Conservation (phyloP, 805 yeast genomes). For the Spathaspora gorwiae region DNA sequence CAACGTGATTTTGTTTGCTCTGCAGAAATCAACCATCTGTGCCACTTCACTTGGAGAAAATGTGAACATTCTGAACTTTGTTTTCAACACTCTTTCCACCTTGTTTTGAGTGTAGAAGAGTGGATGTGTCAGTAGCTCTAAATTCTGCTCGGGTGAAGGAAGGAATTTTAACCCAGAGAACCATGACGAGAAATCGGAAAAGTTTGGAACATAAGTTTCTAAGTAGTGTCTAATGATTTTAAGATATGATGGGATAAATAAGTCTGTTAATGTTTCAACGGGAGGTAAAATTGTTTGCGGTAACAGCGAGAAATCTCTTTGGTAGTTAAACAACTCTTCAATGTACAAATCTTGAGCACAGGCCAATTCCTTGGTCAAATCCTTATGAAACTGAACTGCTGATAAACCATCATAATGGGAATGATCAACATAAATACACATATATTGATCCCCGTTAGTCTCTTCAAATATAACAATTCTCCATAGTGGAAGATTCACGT, state of each 20-base stretch:
- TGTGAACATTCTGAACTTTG: slow-evolving; percentile 11
- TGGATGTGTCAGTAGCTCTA: slow-evolving; percentile 5
- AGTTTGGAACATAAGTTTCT: slow-evolving; percentile 4
- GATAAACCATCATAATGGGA: slow-evolving; percentile 27
- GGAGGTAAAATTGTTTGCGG: slow-evolving; percentile 6
- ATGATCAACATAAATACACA: slow-evolving; percentile 22
- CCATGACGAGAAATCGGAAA: neutral
- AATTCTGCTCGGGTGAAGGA: neutral
- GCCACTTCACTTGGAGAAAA: slow-evolving; percentile 10
- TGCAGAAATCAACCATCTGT: slow-evolving; percentile 11
- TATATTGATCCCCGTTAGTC: slow-evolving; percentile 8
- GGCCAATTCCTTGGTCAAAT: slow-evolving; percentile 14
- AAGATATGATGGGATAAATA: slow-evolving; percentile 7
- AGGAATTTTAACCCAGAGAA: neutral
- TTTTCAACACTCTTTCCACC: slow-evolving; percentile 5
- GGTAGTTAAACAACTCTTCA: slow-evolving; percentile 7
- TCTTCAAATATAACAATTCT: slow-evolving; percentile 13
- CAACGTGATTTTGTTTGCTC: slow-evolving; percentile 15
- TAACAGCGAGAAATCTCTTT: slow-evolving; percentile 5
- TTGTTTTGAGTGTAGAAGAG: slow-evolving; percentile 7
- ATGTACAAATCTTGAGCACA: slow-evolving; percentile 3
- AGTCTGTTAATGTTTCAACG: slow-evolving; percentile 8
- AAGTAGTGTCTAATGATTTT: slow-evolving; percentile 3
- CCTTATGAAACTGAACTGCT: slow-evolving; percentile 24
- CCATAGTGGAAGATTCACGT: slow-evolving; percentile 18